phyloP scores from a whole-genome alignment of 2,329 filamentous ascomycete genomes.

The Trichoderma sp. region DNA sequence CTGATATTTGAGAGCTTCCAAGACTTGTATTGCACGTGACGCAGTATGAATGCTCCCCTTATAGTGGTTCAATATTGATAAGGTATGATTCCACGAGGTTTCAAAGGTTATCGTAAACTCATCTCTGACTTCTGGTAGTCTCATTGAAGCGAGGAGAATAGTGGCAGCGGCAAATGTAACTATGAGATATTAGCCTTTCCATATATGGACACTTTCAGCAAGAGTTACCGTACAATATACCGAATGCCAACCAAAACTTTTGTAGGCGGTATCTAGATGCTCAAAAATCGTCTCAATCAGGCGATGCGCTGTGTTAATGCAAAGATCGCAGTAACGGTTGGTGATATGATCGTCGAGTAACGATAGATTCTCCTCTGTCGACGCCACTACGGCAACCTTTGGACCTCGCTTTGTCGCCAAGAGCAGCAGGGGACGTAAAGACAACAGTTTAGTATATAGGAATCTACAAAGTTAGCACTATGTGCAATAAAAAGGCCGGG shows the following conservation, averaged over 20 bases:
- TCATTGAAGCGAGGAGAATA: not conserved
- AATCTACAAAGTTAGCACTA: not conserved
- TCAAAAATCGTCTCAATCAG: not conserved
- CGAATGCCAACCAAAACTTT: not conserved
- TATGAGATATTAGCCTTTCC: not conserved
- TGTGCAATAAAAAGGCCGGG: not conserved
- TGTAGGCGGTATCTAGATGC: not conserved
- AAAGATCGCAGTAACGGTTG: not conserved
- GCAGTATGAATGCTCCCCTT: not conserved
- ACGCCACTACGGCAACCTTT: not conserved
- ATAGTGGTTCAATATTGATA: not conserved
- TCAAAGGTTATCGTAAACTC: not conserved
- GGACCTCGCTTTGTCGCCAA: not conserved
- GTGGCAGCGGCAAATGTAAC: not conserved
- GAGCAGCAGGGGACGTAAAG: not conserved
- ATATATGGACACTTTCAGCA: not conserved
- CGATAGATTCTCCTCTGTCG: not conserved
- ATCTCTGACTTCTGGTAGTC: not conserved
- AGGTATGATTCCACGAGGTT: not conserved
- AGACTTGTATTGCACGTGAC: not conserved
- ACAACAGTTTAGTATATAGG: not conserved
- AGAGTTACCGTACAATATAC: not conserved
- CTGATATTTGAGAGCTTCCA: not conserved
- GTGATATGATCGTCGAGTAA: not conserved
- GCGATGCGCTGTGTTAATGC: not conserved